phyloP scores from a whole-genome alignment of 192 early-diverging fungal species.

The Kappamyces sp. region DNA sequence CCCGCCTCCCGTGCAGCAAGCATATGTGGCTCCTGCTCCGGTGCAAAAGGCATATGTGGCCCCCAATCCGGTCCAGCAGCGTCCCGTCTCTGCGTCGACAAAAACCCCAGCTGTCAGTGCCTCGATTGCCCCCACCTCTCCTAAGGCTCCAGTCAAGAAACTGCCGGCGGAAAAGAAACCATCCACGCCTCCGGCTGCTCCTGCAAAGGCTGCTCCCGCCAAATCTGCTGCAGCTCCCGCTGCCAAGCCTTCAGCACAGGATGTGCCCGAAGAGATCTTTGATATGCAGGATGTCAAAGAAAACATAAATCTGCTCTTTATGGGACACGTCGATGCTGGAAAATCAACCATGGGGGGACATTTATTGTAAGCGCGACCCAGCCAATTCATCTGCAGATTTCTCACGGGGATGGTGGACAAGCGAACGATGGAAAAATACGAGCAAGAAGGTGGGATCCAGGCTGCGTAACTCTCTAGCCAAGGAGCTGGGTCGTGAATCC shows the following conservation, averaged over 20 bases:
- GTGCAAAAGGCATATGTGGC: neutral
- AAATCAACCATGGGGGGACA: slow-evolving; percentile 99
- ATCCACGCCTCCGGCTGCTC: neutral
- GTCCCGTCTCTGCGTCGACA: slow-evolving; percentile 1
- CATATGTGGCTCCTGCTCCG: neutral
- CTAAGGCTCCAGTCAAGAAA: neutral
- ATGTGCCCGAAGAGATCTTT: slow-evolving; percentile 16
- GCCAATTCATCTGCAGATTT: slow-evolving; percentile 35
- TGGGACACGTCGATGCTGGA: slow-evolving; percentile 94
- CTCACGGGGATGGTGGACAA: slow-evolving; percentile 99
- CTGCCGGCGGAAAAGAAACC: slow-evolving; percentile 14
- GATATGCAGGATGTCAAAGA: slow-evolving; percentile 60
- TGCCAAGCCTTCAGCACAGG: slow-evolving; percentile 13
- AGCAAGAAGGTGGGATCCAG: slow-evolving; percentile 59
- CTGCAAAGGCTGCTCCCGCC: slow-evolving; percentile 2
- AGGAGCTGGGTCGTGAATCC: slow-evolving; percentile 92
- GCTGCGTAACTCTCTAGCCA: slow-evolving; percentile 44
- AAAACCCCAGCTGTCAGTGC: neutral
- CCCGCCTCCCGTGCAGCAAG: neutral
- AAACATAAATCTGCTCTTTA: slow-evolving; percentile 95
- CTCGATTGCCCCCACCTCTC: slow-evolving; percentile 5
- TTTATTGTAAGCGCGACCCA: slow-evolving; percentile 62
- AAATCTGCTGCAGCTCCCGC: slow-evolving; percentile 7
- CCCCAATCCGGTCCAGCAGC: neutral
- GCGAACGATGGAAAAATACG: slow-evolving; percentile 98